phyloP scores from a whole-genome alignment of 768 basidiomycete genomes.

The Hygrocybe punicea region DNA sequence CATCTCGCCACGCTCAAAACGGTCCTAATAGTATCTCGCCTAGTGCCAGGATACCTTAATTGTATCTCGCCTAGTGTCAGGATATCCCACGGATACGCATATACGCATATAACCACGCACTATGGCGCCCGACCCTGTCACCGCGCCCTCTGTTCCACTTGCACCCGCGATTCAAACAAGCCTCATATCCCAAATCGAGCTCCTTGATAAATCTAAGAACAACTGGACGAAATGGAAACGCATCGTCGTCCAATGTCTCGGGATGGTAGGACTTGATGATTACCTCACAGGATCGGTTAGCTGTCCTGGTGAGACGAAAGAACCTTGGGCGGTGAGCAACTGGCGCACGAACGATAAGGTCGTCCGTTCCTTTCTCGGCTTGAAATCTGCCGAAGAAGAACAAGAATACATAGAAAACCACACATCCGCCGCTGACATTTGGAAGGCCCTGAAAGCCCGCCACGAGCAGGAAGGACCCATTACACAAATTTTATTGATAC shows the following conservation, averaged over 20 bases:
- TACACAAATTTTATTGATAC: slow-evolving; percentile 17
- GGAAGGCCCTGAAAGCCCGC: slow-evolving; percentile 8
- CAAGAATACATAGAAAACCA: not conserved
- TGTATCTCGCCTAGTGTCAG: too few species aligned
- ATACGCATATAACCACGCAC: too few species aligned
- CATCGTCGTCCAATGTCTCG: not conserved
- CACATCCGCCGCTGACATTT: slow-evolving; percentile 4
- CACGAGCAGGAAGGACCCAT: slow-evolving; percentile 19
- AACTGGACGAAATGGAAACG: not conserved
- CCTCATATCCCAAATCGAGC: too few species aligned
- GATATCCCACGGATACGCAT: too few species aligned
- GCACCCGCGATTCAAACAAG: too few species aligned
- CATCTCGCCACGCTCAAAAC: too few species aligned
- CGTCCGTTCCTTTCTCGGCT: not conserved
- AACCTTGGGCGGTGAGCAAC: not conserved
- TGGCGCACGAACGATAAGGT: not conserved
- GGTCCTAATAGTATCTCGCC: too few species aligned
- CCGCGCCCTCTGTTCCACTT: too few species aligned
- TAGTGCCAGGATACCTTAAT: too few species aligned
- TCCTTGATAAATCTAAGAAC: not conserved
- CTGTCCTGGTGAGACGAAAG: not conserved
- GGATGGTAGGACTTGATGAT: not conserved
- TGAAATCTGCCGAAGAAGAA: not conserved
- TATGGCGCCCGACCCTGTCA: too few species aligned
- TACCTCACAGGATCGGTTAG: not conserved